Evolutionary conservation across 169 alveolate genomes (phyloP), one percentile per base, ranked within the genome.

Genomic region (Babesia microti): DNA sequence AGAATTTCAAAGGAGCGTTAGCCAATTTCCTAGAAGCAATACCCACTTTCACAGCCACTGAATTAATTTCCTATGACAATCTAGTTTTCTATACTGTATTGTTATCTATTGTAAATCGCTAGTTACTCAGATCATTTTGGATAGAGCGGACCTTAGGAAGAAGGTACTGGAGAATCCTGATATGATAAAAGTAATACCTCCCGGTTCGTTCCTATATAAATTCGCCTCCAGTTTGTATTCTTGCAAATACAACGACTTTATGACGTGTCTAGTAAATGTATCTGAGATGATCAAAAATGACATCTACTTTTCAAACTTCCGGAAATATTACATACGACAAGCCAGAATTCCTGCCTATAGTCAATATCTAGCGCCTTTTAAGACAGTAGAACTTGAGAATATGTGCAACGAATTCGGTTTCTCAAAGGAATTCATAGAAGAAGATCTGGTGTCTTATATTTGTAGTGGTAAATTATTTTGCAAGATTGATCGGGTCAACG

Each of bases 341-440:
- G 88, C 89, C 70, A 82, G 97, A 67, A 81, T 91, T n/a, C 91
- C 88, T 33, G 95, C 94, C 52, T 93, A 93, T 52, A 67, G 81
- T 26, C 90, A 93, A 66, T 93, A 87, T 72, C 73, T 93, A 48
- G 94, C 89, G 52, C 87, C 94, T 9, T 93, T 86, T 72, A 89
- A 88, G 59, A 76, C 93, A 17, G 98, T 93, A 17, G 89, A 97
- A 3, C 63, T 93, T 30, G 84, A 86, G 35, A 87, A 82, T 63
- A 91, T 93, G 97, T 96, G 97, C 3, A 61, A 73, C 30, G 88
- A 92, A 19, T 93, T 93, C 83, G 96, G 96, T 27, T 93, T 93
- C 11, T 59, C 88, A 17, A 60, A 76, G 6, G 88, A 81, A 37
- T 93, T 93, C 72, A 71, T 93, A 9, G 98, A 93, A 69, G 79